These are phyloP conservation scores for Zygnema circumcarinatum DNA, from an alignment of 139 green algal genomes.

Conservation along the genomic window DNA sequence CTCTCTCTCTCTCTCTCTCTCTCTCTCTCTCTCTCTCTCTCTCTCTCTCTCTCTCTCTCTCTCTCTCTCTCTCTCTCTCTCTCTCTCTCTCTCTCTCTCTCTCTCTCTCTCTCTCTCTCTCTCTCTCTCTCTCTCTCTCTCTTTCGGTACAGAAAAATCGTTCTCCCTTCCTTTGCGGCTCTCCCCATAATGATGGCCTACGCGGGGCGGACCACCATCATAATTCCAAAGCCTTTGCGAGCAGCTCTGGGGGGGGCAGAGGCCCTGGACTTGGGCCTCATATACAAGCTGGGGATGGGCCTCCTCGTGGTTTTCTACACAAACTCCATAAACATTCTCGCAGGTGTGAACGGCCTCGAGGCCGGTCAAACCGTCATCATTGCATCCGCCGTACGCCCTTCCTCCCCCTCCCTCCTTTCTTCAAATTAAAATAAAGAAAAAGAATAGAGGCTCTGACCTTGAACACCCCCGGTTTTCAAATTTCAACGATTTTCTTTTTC, in stretches of 20 bases:
- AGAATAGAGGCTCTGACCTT: too few relatives aligned
- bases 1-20: neutral
- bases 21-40: slow-evolving; percentile 1
- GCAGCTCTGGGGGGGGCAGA: neutral
- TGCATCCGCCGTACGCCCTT: slow-evolving; percentile 73
- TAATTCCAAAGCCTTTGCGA: slow-evolving; percentile 81
- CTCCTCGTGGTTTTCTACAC: slow-evolving; percentile 94
- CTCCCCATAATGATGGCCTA: slow-evolving; percentile 93
- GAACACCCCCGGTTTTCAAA: too few relatives aligned
- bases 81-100: neutral
- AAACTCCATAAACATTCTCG: slow-evolving; percentile 99
- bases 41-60: slow-evolving; percentile 11
- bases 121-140: slow-evolving; percentile 11
- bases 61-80: slow-evolving; percentile 17
- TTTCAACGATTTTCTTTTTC: neutral
- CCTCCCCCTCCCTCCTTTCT: neutral
- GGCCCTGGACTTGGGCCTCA: slow-evolving; percentile 22
- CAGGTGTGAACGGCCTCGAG: slow-evolving; percentile 95
- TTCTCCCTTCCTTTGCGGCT: slow-evolving; percentile 86
- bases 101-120: slow-evolving; percentile 2
- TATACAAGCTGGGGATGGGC: slow-evolving; percentile 96
- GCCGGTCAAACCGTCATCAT: slow-evolving; percentile 94
- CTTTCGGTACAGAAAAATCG: slow-evolving; percentile 78
- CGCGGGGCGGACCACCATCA: slow-evolving; percentile 76
- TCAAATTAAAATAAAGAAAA: too few relatives aligned